These are phyloP conservation scores for Dactylellina haptotyla DNA, from an alignment of 2,329 filamentous ascomycete genomes.

Conservation along the genomic window DNA sequence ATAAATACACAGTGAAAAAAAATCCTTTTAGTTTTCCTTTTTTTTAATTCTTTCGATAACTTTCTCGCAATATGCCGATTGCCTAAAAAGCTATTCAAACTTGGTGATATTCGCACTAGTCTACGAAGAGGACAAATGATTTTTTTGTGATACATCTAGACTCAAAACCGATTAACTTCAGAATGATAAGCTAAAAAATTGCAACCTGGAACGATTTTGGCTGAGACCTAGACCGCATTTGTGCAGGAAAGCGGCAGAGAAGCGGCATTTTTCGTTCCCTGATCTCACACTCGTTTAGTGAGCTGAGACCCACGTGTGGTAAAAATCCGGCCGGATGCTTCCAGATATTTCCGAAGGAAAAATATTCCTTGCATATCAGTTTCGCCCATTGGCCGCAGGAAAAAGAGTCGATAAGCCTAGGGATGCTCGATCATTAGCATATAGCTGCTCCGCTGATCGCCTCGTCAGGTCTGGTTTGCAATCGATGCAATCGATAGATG, in stretches of 20 bases:
- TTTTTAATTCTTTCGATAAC: background rate
- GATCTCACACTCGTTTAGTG: slow-evolving; percentile 31
- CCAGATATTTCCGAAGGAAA: background rate
- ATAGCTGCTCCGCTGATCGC: slow-evolving; percentile 35
- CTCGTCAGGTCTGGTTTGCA: slow-evolving; percentile 13
- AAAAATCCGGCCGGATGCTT: slow-evolving; percentile 34
- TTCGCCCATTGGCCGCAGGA: background rate
- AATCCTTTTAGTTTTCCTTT: background rate
- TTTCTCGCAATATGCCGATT: slow-evolving; percentile 25
- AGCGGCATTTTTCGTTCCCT: slow-evolving; percentile 23
- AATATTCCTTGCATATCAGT: slow-evolving; percentile 23
- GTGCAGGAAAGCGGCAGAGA: slow-evolving; percentile 39
- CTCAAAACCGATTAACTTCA: slow-evolving; percentile 12
- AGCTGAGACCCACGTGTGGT: slow-evolving; percentile 34
- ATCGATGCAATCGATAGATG: slow-evolving; percentile 24
- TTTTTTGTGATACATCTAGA: slow-evolving; percentile 4
- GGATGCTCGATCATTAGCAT: slow-evolving; percentile 25
- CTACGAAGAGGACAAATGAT: background rate
- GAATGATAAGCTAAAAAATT: slow-evolving; percentile 6
- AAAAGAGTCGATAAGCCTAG: slow-evolving; percentile 19
- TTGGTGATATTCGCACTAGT: slow-evolving; percentile 17
- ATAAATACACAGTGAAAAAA: background rate
- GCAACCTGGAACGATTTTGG: background rate
- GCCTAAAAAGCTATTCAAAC: slow-evolving; percentile 29
- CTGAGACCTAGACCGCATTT: slow-evolving; percentile 33